Evolutionary conservation across 345 rosid genomes (phyloP), one percentile per base, ranked within the genome.

Genomic region (Rhizophora apiculata): DNA sequence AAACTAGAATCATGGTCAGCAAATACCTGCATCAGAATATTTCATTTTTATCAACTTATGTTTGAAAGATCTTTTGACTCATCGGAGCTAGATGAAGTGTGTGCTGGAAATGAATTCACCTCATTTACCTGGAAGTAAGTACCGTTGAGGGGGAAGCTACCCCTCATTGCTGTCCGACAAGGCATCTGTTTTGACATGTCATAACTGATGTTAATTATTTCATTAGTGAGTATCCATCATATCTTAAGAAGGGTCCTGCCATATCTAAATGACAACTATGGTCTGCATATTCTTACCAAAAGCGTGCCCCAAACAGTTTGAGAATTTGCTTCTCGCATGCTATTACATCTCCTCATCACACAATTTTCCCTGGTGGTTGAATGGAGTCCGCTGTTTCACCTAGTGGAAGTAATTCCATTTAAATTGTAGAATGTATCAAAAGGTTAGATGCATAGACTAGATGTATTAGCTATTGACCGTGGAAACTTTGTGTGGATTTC

Each of bases 251-350:
- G 22, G 52, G 5, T 21, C 15, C 7, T 63, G 16, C 51, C 31
- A 63, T 30, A 59, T 18, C 18, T 26, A 13, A 37, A 30, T 60
- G 19, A 54, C 27, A 53, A 9, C 11, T 19, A 19, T 52, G 20
- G 7, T 8, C 72, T 77, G 63, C 63, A 66, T 66, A 36, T 67
- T 68, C 85, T 84, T 72, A 95, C 99, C 89, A 92, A 81, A 73
- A 95, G 74, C 26, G 99, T 92, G 3, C 99, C 99, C 60, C 99
- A 81, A 20, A 95, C 92, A 2, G 78, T 87, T 52, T 92, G 93
- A 19, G 86, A 86, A 68, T 82, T 75, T 16, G 90, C 89, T 81
- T 95, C 99, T 31, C 83, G 78, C 22, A 82, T 52, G 62, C 82
- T 86, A 66, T 85, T 89, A 85, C 99, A 95, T 84, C 51, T 69